phyloP scores from a whole-genome alignment of 306 rosid genomes.

The Morella rubra region DNA sequence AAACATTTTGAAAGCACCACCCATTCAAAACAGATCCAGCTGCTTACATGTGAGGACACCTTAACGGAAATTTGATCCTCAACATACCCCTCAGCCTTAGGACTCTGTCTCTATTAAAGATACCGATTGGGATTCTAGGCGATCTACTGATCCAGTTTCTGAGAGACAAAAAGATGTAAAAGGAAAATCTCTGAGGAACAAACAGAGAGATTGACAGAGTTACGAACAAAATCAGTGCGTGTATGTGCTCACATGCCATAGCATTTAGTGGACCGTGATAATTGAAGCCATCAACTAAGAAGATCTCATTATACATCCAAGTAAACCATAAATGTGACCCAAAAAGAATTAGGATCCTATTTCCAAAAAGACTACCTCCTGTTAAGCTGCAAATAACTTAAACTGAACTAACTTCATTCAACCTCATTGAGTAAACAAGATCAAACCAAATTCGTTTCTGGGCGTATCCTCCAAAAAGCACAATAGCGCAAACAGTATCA shows the following conservation, averaged over 20 bases:
- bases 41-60: not conserved
- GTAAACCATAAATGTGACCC: not conserved
- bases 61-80: not conserved
- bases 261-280: not conserved
- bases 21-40: not conserved
- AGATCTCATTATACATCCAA: not conserved
- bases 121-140: not conserved
- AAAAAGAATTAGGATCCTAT: not conserved
- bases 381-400: slow-evolving; percentile 25
- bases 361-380: not conserved
- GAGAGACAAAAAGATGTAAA: not conserved
- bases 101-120: too few relatives aligned
- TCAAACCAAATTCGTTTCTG: slow-evolving; percentile 20
- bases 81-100: not conserved
- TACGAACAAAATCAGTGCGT: not conserved
- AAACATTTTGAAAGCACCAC: not conserved
- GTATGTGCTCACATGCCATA: not conserved
- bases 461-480: not conserved
- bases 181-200: not conserved
- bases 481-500: not conserved
- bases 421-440: slow-evolving; percentile 20
- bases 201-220: not conserved
- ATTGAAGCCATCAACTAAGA: not conserved
- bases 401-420: slow-evolving; percentile 8
- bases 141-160: not conserved